A percentile compares a stretch with the other conserved stretches of the same genome.
Evolutionary conservation across 306 rosid species (phyloP).

Genomic region (Vigna reflexopilosa): DNA sequence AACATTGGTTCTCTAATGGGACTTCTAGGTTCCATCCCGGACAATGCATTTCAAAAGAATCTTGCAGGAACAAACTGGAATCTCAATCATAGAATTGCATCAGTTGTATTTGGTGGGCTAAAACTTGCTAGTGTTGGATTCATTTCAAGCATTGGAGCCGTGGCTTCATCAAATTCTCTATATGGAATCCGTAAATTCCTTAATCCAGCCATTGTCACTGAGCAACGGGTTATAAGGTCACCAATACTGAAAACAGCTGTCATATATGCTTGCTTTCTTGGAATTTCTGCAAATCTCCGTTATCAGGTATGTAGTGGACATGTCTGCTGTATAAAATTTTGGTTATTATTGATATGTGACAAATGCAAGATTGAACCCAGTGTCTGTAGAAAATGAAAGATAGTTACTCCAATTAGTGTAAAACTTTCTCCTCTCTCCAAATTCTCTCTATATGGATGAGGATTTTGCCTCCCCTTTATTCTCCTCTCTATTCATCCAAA

Average conservation of each 20-base stretch:
- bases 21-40: constrained; percentile 94
- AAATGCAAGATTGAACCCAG: constrained; percentile 33
- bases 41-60: constrained; percentile 93
- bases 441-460: not conserved
- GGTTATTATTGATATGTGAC: not conserved
- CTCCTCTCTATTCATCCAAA: not conserved
- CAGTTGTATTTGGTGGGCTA: constrained; percentile 88
- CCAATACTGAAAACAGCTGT: constrained; percentile 87
- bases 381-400: constrained; percentile 39
- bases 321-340: constrained; percentile 28
- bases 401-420: not conserved
- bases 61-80: constrained; percentile 86
- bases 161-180: constrained; percentile 77
- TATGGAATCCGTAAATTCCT: constrained; percentile 66
- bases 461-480: not conserved
- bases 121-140: constrained; percentile 92
- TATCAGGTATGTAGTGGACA: constrained; percentile 75
- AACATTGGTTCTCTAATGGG: constrained; percentile 67
- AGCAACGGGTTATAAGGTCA: constrained; percentile 67
- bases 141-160: constrained; percentile 90
- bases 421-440: not conserved
- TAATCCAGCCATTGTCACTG: constrained; percentile 59
- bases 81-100: constrained; percentile 80
- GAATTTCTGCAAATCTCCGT: constrained; percentile 88
- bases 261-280: constrained; percentile 73